Evolutionary conservation across 106 monocot genomes (phyloP).

Genomic region (Triglochin maritima): DNA sequence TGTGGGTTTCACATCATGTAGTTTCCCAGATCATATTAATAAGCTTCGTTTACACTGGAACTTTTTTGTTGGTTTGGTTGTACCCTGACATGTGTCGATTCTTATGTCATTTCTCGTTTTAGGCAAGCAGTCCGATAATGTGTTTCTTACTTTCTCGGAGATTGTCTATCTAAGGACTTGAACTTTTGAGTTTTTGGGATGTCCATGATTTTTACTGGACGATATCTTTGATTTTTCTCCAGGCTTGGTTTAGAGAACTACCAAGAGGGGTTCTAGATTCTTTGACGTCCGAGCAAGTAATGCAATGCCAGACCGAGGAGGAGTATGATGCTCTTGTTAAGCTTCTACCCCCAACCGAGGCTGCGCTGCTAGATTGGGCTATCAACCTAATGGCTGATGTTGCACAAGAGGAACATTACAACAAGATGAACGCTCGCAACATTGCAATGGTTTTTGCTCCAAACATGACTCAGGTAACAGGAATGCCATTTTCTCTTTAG

Average conservation of each 20-base stretch:
- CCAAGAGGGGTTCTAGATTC: constrained; percentile 66
- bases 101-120: constrained; percentile 35
- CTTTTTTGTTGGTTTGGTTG: not conserved
- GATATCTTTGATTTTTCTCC: not conserved
- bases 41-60: not conserved
- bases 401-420: constrained; percentile 42
- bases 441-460: constrained; percentile 66
- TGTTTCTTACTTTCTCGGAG: too few species aligned
- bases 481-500: too few species aligned
- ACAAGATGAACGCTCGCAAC: constrained; percentile 73
- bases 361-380: constrained; percentile 57
- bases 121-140: not conserved
- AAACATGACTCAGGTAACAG: constrained; percentile 63
- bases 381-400: constrained; percentile 72
- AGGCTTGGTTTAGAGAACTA: constrained; percentile 92
- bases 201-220: constrained; percentile 17
- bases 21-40: not conserved
- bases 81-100: constrained; percentile 24
- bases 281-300: constrained; percentile 61
- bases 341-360: constrained; percentile 39
- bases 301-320: constrained; percentile 71
- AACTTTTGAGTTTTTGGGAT: constrained; percentile 36
- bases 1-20: not conserved
- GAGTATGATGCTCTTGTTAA: constrained; percentile 45
- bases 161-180: too few species aligned